Conservation (phyloP, 352 stramenopile species). For the Phytophthora rubi region DNA sequence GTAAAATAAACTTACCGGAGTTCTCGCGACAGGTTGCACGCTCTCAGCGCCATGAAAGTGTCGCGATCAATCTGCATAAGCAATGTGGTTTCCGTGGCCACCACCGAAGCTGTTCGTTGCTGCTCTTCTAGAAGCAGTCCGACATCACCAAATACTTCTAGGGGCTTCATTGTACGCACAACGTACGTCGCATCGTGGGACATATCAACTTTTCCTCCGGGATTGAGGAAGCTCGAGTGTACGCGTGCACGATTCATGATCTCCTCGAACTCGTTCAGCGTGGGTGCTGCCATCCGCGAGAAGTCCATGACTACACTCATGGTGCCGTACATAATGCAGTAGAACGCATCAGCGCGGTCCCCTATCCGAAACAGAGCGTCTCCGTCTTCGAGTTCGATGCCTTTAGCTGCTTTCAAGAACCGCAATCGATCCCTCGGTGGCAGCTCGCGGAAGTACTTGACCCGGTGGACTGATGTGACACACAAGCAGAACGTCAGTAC, state of each 20-base stretch:
- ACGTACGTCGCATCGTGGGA: slow-evolving; percentile 61
- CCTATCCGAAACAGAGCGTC: slow-evolving; percentile 76
- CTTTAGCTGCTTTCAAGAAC: slow-evolving; percentile 71
- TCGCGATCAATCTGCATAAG: slow-evolving; percentile 78
- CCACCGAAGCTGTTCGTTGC: slow-evolving; percentile 67
- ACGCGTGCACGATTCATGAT: slow-evolving; percentile 74
- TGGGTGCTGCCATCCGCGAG: slow-evolving; percentile 65
- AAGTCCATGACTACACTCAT: slow-evolving; percentile 82
- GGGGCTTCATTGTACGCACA: slow-evolving; percentile 63
- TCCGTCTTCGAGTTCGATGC: slow-evolving; percentile 66
- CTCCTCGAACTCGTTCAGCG: slow-evolving; percentile 74
- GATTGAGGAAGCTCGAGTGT: slow-evolving; percentile 72
- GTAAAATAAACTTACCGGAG: slow-evolving; percentile 38
- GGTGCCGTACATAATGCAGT: slow-evolving; percentile 78
- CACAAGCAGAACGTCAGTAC: not conserved
- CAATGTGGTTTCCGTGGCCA: slow-evolving; percentile 69
- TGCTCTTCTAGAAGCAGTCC: slow-evolving; percentile 64
- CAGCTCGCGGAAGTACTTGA: slow-evolving; percentile 73
- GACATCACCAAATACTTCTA: slow-evolving; percentile 80
- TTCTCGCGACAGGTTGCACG: slow-evolving; percentile 59
- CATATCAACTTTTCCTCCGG: slow-evolving; percentile 51
- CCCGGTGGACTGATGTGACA: slow-evolving; percentile 47
- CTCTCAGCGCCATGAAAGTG: slow-evolving; percentile 65
- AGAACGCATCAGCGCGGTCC: slow-evolving; percentile 74
- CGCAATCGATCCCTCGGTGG: slow-evolving; percentile 55